These are phyloP conservation scores for Phytophthora sp. DNA, from an alignment of 352 stramenopile genomes.

Conservation along the genomic window DNA sequence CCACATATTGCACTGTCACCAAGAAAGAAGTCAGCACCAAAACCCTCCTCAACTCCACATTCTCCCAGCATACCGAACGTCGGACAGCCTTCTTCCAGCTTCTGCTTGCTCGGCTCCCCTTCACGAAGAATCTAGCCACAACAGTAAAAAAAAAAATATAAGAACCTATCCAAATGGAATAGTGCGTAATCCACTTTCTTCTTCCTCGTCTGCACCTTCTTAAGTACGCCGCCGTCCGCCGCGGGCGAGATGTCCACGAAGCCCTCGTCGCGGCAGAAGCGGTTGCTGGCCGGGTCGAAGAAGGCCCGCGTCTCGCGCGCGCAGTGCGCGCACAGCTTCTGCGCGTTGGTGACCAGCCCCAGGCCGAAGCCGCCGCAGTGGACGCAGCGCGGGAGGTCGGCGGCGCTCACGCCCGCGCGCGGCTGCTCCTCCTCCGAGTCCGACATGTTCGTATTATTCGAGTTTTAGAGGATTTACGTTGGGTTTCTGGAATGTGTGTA, in stretches of 20 bases:
- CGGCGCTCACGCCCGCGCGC: background rate
- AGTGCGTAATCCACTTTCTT: background rate
- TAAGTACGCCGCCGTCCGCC: slow-evolving; percentile 78
- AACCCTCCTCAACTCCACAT: background rate
- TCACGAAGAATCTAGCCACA: slow-evolving; percentile 61
- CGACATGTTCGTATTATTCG: slow-evolving; percentile 5
- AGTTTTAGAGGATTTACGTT: too few relatives aligned
- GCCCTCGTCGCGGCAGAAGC: slow-evolving; percentile 71
- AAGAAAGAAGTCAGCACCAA: slow-evolving; percentile 4
- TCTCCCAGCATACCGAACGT: slow-evolving; percentile 79
- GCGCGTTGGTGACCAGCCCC: slow-evolving; percentile 72
- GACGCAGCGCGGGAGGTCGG: slow-evolving; percentile 62
- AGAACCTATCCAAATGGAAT: background rate
- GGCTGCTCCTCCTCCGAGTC: slow-evolving; percentile 13
- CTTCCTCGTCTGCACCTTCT: slow-evolving; percentile 55
- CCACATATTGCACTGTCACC: slow-evolving; percentile 81
- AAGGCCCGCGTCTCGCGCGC: slow-evolving; percentile 68
- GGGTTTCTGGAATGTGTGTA: too few relatives aligned
- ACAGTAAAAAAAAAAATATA: background rate
- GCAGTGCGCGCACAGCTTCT: slow-evolving; percentile 79
- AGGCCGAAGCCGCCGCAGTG: slow-evolving; percentile 75
- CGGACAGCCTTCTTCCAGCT: slow-evolving; percentile 82
- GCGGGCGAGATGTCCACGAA: slow-evolving; percentile 85
- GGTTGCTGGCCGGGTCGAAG: slow-evolving; percentile 76
- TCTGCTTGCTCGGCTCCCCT: slow-evolving; percentile 46